phyloP scores from a whole-genome alignment of 352 stramenopile species.

The Phytophthora sp. region DNA sequence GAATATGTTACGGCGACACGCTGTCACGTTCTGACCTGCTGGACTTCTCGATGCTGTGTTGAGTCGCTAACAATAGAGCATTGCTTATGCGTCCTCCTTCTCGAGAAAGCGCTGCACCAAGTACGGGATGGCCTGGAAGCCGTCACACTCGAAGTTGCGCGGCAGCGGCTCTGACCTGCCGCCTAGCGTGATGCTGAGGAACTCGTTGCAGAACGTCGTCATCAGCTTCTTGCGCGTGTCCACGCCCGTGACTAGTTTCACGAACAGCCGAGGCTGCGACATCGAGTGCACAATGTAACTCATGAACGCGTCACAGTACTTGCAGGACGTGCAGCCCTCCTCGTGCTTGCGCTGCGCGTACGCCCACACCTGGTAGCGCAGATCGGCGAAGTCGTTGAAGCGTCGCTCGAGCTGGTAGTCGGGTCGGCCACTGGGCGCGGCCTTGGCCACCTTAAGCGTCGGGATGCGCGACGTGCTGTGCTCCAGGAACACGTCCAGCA shows the following conservation, averaged over 20 bases:
- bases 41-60: too few species aligned
- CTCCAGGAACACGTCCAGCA: slow-evolving; percentile 66
- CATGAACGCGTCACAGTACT: slow-evolving; percentile 61
- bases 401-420: slow-evolving; percentile 59
- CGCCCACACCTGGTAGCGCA: slow-evolving; percentile 55
- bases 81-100: slow-evolving; percentile 24
- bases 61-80: too few species aligned
- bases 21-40: too few species aligned
- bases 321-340: slow-evolving; percentile 27
- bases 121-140: slow-evolving; percentile 50
- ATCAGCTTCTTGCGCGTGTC: slow-evolving; percentile 51
- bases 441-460: slow-evolving; percentile 54
- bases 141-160: slow-evolving; percentile 42
- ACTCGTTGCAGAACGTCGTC: slow-evolving; percentile 55
- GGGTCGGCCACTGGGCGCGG: slow-evolving; percentile 24
- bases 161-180: slow-evolving; percentile 35
- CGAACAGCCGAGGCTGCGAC: slow-evolving; percentile 54
- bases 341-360: slow-evolving; percentile 51
- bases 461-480: slow-evolving; percentile 62
- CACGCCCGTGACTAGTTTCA: slow-evolving; percentile 47
- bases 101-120: slow-evolving; percentile 52
- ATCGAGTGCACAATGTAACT: slow-evolving; percentile 59
- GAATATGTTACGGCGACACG: slow-evolving; percentile 3
- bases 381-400: slow-evolving; percentile 59
- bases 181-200: slow-evolving; percentile 49